Conservation (phyloP, 345 rosid species). For the Mangifera indica region DNA sequence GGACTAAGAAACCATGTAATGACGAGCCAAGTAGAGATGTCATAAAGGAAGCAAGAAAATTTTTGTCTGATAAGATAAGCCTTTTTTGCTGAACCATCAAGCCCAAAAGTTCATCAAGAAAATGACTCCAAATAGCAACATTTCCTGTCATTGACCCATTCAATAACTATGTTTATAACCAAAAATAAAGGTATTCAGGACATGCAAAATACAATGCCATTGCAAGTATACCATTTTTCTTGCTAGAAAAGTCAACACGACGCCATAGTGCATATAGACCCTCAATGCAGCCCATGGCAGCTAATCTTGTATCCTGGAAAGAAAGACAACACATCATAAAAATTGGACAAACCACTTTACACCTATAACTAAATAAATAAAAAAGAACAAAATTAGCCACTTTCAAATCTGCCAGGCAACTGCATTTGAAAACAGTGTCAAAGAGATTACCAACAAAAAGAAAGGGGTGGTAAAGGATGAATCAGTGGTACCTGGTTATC, state of each 20-base stretch:
- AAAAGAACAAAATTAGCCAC: conserved; percentile 1
- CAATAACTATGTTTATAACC: background rate
- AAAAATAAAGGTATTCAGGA: background rate
- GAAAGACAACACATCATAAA: background rate
- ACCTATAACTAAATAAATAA: background rate
- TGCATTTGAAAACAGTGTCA: background rate
- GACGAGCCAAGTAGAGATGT: conserved; percentile 66
- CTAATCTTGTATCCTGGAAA: conserved; percentile 62
- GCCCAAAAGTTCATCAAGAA: conserved; percentile 66
- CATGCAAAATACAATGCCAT: conserved; percentile 1
- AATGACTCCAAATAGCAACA: conserved; percentile 58
- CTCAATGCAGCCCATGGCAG: conserved; percentile 85
- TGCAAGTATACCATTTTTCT: conserved; percentile 72
- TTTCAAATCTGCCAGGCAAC: background rate
- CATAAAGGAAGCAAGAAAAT: conserved; percentile 74
- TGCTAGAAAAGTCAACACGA: conserved; percentile 61
- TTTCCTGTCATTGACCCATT: conserved; percentile 55
- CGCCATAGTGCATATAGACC: conserved; percentile 48
- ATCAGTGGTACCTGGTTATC: conserved; percentile 60
- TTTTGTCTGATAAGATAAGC: conserved; percentile 70
- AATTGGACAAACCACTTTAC: conserved; percentile 9
- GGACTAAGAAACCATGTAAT: conserved; percentile 54
- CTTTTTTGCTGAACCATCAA: conserved; percentile 74
- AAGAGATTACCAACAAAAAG: background rate
- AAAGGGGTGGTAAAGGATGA: background rate